Evolutionary conservation across 495 filamentous ascomycete species (phyloP), one percentile per base, ranked within the genome.

Genomic region (Aspergillus cristatus): DNA sequence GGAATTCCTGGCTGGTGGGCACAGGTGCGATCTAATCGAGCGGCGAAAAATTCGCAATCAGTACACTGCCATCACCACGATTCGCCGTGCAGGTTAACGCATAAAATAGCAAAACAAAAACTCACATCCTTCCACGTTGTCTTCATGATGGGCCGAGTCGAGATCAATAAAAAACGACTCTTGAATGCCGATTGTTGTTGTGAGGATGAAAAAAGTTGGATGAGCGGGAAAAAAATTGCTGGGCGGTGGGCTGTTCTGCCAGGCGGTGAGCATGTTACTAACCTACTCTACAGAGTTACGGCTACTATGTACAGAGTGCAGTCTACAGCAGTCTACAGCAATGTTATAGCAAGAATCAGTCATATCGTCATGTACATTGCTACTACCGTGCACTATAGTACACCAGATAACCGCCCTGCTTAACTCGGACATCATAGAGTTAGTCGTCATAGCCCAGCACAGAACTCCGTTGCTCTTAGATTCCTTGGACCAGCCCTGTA

Each of bases 1-100:
- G 71, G 54, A 98, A 98, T 63, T 98, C 91, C 67, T 93, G 80
- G 54, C 75, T 81, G 46, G 85, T 94, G 20, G 91, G 91, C 46
- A 98, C 91, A 41, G 93, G 90, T 34, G 82, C 75, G 54, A 93
- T 93, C 63, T 70, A 52, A 54, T 47, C 43, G 48, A 55, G 57
- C 55, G 57, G 57, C 60, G 46, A 61, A 62, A 59, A 42, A 42
- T 13, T 22, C 39, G 34, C 18, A 31, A 35, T 49, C 34, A 48
- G 41, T 44, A 4, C 3, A 30, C 28, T 24, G 20, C 20, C 8
- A 24, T 24, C 4, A 24, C 28, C 5, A n/a, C n/a, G n/a, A n/a
- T n/a, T n/a, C n/a, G n/a, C n/a, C n/a, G n/a, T n/a, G n/a, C n/a
- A n/a, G n/a, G n/a, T n/a, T n/a, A n/a, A n/a, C n/a, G n/a, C n/a